phyloP scores from a whole-genome alignment of 2,329 filamentous ascomycete species.

The Torrubiellomyces zombiae region DNA sequence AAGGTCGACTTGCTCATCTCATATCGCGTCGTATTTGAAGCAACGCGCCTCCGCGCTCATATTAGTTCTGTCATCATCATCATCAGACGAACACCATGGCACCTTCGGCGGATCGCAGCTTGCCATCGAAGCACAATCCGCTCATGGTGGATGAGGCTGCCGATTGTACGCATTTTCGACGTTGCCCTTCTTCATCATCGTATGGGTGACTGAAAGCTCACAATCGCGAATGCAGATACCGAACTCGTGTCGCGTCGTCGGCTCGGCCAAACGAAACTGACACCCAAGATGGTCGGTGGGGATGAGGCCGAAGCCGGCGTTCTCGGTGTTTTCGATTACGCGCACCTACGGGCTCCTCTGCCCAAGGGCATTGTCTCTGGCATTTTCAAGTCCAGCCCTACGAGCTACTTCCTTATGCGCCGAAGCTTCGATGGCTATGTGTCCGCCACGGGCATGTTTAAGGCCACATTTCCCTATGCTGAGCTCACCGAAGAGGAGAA shows the following conservation, averaged over 20 bases:
- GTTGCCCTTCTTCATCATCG: slow-evolving; percentile 4
- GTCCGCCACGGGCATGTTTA: slow-evolving; percentile 83
- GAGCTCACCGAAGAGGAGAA: slow-evolving; percentile 53
- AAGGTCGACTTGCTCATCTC: too few relatives aligned
- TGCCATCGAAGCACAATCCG: slow-evolving; percentile 49
- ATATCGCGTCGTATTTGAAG: too few relatives aligned
- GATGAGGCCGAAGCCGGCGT: slow-evolving; percentile 57
- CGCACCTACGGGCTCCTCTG: slow-evolving; percentile 80
- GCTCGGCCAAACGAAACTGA: slow-evolving; percentile 81
- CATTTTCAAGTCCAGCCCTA: slow-evolving; percentile 78
- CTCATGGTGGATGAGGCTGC: slow-evolving; percentile 49
- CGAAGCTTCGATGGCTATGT: slow-evolving; percentile 73
- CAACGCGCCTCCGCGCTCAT: slow-evolving; percentile 7
- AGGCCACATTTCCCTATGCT: slow-evolving; percentile 71
- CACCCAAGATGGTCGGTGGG: slow-evolving; percentile 62
- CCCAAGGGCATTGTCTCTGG: slow-evolving; percentile 84
- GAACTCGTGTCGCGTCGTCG: slow-evolving; percentile 72
- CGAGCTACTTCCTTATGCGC: slow-evolving; percentile 94
- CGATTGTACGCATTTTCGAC: slow-evolving; percentile 29
- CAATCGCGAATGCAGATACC: slow-evolving; percentile 30
- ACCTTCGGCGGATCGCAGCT: slow-evolving; percentile 19
- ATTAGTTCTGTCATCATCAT: slow-evolving; percentile 2
- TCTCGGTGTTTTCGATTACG: slow-evolving; percentile 83
- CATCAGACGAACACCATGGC: slow-evolving; percentile 20
- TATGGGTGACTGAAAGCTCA: slow-evolving; percentile 8